phyloP scores from a whole-genome alignment of 139 green algal species.

The Haematococcus sp. region DNA sequence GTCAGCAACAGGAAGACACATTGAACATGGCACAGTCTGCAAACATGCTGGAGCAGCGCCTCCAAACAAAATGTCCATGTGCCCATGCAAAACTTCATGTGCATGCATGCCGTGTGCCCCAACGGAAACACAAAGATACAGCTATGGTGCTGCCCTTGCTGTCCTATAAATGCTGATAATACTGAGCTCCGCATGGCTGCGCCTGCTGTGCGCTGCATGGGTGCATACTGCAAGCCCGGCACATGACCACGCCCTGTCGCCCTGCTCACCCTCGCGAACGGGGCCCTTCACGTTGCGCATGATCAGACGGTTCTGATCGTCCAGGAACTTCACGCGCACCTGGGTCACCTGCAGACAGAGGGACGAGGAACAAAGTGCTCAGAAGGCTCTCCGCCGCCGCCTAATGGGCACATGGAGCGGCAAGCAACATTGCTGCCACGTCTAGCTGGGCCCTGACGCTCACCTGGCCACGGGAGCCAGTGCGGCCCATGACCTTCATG shows the following conservation, averaged over 20 bases:
- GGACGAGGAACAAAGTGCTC: too few relatives aligned
- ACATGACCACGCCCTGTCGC: not conserved
- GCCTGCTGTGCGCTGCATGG: not conserved
- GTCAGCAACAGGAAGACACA: too few relatives aligned
- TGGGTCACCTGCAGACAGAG: constrained; percentile 87
- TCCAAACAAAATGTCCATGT: too few relatives aligned
- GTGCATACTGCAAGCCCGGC: not conserved
- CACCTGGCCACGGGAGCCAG: constrained; percentile 95
- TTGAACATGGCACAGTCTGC: too few relatives aligned
- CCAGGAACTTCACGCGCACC: constrained; percentile 98
- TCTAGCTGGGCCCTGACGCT: not conserved
- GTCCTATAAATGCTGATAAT: too few relatives aligned
- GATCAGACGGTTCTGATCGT: constrained; percentile 97
- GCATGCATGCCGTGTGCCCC: too few relatives aligned
- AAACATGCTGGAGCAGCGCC: too few relatives aligned
- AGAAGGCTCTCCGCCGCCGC: too few relatives aligned
- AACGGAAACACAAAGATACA: too few relatives aligned
- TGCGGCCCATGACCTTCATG: constrained; percentile 99
- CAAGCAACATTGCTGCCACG: not conserved
- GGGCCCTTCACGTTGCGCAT: constrained; percentile 99
- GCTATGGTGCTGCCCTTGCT: too few relatives aligned
- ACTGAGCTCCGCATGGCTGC: not conserved
- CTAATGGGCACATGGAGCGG: not conserved
- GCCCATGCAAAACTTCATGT: too few relatives aligned
- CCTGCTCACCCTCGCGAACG: constrained; percentile 88